Evolutionary conservation across 306 rosid species (phyloP), one percentile per base, ranked within the genome.

Genomic region (Rubus idaeus): DNA sequence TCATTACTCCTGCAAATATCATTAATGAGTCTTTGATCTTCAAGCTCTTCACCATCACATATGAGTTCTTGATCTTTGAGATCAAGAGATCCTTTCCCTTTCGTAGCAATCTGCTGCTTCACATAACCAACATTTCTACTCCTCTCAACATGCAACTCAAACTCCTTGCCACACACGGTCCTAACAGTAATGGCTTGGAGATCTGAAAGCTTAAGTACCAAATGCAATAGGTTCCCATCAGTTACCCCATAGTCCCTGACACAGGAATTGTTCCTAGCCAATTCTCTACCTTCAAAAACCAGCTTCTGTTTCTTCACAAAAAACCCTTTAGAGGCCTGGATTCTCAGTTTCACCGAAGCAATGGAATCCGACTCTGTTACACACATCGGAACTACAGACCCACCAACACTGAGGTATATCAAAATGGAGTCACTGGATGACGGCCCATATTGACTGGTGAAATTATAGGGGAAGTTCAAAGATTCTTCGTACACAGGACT

Each of bases 321-420:
- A 76, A 83, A 88, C 0, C 97, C 91, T 73, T 84, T 80, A 23
- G 70, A 83, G 71, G 87, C 86, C 74, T 89, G 92, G 75, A 91
- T 91, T 84, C 90, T 88, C 79, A 91, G 87, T 82, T 91, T 91
- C 89, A 88, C 90, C n/a, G 88, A 86, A 58, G 92, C 92, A 75
- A 91, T 89, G 16, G 94, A 88, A 66, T 91, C 92, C 0, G 92
- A 86, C 84, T 86, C 85, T 81, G 78, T 75, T 73, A 89, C 78
- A 58, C 70, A 85, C 92, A 91, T 83, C n/a, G 92, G 97, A 78
- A 80, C 71, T 84, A 87, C 78, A 67, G 94, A 89, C 68, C 86
- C 90, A 83, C 86, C 86, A 68, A 88, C 88, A 70, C 86, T 78
- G 23, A 89, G 80, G 87, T 83, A 88, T 63, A 91, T 86, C 87